Evolutionary conservation across 225 moss, liverwort and hornwort species (phyloP), one percentile per base, ranked within the genome.

Genomic region (Asterella californica): DNA sequence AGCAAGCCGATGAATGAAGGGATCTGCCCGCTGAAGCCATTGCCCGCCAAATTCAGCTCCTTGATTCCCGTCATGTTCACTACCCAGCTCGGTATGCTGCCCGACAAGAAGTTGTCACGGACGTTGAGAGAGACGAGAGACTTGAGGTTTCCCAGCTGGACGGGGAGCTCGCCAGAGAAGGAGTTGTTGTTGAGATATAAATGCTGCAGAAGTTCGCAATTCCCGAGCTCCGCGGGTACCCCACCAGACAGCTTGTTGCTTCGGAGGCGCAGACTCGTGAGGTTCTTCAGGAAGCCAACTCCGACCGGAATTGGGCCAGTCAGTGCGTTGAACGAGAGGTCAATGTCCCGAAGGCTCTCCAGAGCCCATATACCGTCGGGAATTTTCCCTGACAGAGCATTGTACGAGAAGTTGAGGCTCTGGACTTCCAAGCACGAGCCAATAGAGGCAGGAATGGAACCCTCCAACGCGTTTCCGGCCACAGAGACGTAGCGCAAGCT

Each of bases 51-150:
- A 85, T 92, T 91, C 47, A 99, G 79, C 78, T 90, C 91, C 84
- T 84, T 90, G 50, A 95, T 82, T 45, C 80, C 80, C 55, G 80
- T 88, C 80, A 95, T 81, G n/a, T 84, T 85, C 30, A 89, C 90
- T 11, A 99, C 81, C 97, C 97, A 99, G n/a, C 86, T 33, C 10
- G 95, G 93, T 30, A 99, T 84, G 71, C 77, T 85, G 30, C 97
- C 97, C 1, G 81, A 74, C 46, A 97, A 66, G 71, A 84, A 83
- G 86, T 97, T 97, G 60, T 85, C 80, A 2, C 94, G 85, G 6
- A 86, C 72, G 61, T 89, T 84, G 33, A 97, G 82, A 6, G 90
- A 80, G 9, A 86, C 80, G 49, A 97, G 82, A 10, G 86, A 91
- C 66, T 65, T 80, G 85, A 93, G 79, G 84, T 82, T 86, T n/a